Base-by-base conservation (phyloP, 352 stramenopile species). In the Blastocystis sp. region DNA sequence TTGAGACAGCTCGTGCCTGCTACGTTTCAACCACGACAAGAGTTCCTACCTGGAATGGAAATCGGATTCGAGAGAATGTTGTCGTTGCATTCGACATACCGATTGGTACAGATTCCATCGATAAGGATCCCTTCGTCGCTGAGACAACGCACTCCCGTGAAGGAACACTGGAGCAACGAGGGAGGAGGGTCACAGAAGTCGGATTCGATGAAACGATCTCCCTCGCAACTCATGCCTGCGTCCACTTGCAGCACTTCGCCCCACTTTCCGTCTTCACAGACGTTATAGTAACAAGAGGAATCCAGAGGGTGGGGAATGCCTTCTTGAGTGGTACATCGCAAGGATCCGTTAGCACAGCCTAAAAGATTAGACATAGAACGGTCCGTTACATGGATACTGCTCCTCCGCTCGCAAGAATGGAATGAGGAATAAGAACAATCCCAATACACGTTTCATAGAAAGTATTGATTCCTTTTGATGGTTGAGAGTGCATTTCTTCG, bases 61-160 rank as follows among this genome's bases (percentile, higher is more conserved):
- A 36, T 18, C 9, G 67, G 67, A 38, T 42, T 42, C 4, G 67
- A 59, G 18, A 78, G n/a, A 32, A 46, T 32, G 24, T 42, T 42
- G 36, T 78, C 42, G 3, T 48, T 46, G 36, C 73, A 84, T 46
- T 84, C 73, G 16, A 46, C 29, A 44, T 84, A 84, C 24, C 59
- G 54, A 34, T 46, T 64, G 6, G 73, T 84, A 44, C 73, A 84
- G 44, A 84, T 73, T 32, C 75, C 27, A 4, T 29, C 34, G 18
- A 84, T 36, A 2, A 84, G 36, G 7, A 84, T 75, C 6, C 49
- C 49, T n/a, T 84, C 73, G 32, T 84, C 73, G 32, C 29, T 38
- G 27, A 84, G 54, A 84, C 73, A 84, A 29, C 51, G 54, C 9
- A 84, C 32, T 54, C 73, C 73, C 24, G 27, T 73, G 48, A 73